These are phyloP conservation scores for Trichophyton simii DNA, from an alignment of 2,329 filamentous ascomycete species.

Conservation along the genomic window DNA sequence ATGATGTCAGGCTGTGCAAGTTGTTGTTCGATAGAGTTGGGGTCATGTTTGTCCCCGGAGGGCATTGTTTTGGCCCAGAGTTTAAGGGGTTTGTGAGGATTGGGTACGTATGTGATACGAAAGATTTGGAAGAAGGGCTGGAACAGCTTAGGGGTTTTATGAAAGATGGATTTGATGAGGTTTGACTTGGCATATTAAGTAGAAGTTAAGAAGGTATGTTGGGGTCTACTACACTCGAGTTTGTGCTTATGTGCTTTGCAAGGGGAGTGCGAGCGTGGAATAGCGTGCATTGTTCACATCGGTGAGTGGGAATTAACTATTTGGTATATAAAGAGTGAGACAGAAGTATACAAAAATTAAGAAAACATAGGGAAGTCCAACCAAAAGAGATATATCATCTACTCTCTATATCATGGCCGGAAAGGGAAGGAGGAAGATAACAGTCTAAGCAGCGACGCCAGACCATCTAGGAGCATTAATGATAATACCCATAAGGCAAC, in stretches of 20 bases:
- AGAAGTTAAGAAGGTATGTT: not conserved
- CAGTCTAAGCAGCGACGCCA: not conserved
- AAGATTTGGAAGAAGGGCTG: conserved; percentile 53
- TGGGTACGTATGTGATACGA: conserved; percentile 62
- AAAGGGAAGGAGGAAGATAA: not conserved
- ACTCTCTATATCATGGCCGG: no score
- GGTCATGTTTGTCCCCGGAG: conserved; percentile 63
- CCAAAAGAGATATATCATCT: no score
- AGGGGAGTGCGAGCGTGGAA: not conserved
- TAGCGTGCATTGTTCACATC: not conserved
- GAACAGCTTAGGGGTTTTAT: conserved; percentile 43
- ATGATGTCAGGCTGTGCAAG: conserved; percentile 61
- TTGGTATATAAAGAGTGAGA: not conserved
- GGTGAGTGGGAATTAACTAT: not conserved
- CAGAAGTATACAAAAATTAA: not conserved
- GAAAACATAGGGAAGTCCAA: not conserved
- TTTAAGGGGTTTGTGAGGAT: conserved; percentile 66
- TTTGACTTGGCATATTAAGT: not conserved
- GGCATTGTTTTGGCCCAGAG: conserved; percentile 59
- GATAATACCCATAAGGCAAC: conserved; percentile 30
- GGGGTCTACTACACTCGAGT: not conserved
- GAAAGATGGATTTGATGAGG: conserved; percentile 26
- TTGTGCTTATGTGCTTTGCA: not conserved
- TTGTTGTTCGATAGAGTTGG: conserved; percentile 55
- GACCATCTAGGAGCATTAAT: conserved; percentile 31